phyloP scores from a whole-genome alignment of 2,329 filamentous ascomycete species.

The Zelopaecilomyces penicillatus region DNA sequence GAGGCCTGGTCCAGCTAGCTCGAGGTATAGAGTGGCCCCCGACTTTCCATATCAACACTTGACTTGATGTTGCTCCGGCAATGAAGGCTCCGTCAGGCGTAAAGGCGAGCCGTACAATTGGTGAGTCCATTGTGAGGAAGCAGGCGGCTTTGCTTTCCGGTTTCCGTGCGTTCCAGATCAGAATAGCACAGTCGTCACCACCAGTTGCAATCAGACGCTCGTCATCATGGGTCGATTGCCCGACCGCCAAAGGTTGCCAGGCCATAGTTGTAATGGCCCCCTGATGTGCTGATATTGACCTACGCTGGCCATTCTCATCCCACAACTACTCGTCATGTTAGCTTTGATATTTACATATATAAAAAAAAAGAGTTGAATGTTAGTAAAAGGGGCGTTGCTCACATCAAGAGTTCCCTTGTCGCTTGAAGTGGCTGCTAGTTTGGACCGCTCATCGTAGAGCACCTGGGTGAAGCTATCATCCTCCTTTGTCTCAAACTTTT shows the following conservation, averaged over 20 bases:
- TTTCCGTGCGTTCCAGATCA: slow-evolving; percentile 52
- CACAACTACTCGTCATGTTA: slow-evolving; percentile 35
- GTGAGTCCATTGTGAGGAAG: slow-evolving; percentile 52
- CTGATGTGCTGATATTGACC: slow-evolving; percentile 50
- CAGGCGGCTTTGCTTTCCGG: slow-evolving; percentile 48
- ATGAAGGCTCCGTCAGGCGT: slow-evolving; percentile 56
- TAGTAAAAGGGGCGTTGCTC: slow-evolving; percentile 21
- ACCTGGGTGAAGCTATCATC: slow-evolving; percentile 48
- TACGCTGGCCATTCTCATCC: slow-evolving; percentile 44
- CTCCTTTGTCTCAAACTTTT: slow-evolving; percentile 44
- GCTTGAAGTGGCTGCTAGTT: slow-evolving; percentile 49
- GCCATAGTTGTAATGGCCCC: slow-evolving; percentile 49
- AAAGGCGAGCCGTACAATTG: slow-evolving; percentile 52
- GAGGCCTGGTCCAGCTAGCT: slow-evolving; percentile 49
- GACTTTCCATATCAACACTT: slow-evolving; percentile 57
- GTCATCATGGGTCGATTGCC: slow-evolving; percentile 30
- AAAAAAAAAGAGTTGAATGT: neutral
- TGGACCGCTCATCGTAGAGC: slow-evolving; percentile 46
- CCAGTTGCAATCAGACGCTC: slow-evolving; percentile 54
- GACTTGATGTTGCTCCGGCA: slow-evolving; percentile 50
- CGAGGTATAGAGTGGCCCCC: slow-evolving; percentile 49
- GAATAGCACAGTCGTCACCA: slow-evolving; percentile 53
- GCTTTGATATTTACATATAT: neutral
- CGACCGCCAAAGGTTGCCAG: slow-evolving; percentile 47
- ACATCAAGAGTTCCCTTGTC: slow-evolving; percentile 54